These are phyloP conservation scores for Gaeumannomyces sp. DNA, from an alignment of 2,329 filamentous ascomycete species.

Conservation along the genomic window DNA sequence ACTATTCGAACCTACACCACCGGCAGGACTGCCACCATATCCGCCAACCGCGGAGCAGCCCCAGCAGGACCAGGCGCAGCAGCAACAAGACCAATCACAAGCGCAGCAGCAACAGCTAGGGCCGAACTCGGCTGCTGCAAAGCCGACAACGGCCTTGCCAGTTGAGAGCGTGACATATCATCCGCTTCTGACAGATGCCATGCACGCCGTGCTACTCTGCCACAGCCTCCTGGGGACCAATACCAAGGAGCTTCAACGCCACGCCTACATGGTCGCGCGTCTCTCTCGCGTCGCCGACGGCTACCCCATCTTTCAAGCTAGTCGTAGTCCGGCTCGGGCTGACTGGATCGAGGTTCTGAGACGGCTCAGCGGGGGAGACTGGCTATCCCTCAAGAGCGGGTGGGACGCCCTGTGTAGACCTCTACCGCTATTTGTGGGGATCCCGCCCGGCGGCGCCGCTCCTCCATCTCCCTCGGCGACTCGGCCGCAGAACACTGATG, in stretches of 20 bases:
- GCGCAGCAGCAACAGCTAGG: background rate
- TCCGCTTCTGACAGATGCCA: constrained; percentile 69
- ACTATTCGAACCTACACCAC: constrained; percentile 66
- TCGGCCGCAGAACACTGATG: background rate
- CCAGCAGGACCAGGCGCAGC: background rate
- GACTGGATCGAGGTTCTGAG: constrained; percentile 77
- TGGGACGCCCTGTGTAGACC: constrained; percentile 66
- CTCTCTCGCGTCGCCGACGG: constrained; percentile 69
- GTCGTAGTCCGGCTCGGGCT: constrained; percentile 62
- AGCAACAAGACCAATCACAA: background rate
- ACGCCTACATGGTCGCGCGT: constrained; percentile 76
- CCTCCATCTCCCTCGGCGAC: background rate
- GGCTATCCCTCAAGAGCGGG: constrained; percentile 3
- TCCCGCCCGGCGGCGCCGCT: background rate
- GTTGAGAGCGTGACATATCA: constrained; percentile 70
- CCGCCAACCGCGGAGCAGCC: constrained; percentile 32
- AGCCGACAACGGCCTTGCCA: background rate
- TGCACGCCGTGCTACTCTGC: constrained; percentile 71
- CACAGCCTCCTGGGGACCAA: constrained; percentile 78
- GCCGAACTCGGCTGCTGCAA: background rate
- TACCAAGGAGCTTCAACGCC: constrained; percentile 67
- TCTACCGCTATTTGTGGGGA: constrained; percentile 37
- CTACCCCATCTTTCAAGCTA: constrained; percentile 72
- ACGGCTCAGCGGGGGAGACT: constrained; percentile 32
- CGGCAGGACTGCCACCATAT: constrained; percentile 60